phyloP scores from a whole-genome alignment of 805 yeast species.

The Candida verbasci region DNA sequence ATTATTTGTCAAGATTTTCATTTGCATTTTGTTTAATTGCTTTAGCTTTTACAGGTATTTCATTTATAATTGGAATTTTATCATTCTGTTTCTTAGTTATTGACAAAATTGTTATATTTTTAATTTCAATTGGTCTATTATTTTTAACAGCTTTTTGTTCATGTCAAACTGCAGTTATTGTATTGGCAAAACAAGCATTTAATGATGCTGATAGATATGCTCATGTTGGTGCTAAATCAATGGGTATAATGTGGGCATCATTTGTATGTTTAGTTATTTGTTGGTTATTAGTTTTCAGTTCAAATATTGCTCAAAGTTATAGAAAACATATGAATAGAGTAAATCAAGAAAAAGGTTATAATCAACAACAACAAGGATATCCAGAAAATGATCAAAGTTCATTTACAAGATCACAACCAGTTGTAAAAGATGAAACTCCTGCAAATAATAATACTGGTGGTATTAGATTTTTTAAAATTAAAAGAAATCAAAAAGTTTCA shows the following conservation, averaged over 20 bases:
- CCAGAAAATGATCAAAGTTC: slow-evolving; percentile 16
- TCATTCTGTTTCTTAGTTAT: slow-evolving; percentile 53
- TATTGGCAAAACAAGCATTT: slow-evolving; percentile 73
- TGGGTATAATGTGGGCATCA: slow-evolving; percentile 72
- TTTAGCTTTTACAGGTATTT: slow-evolving; percentile 57
- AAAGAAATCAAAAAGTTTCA: slow-evolving; percentile 44
- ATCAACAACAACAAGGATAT: slow-evolving; percentile 18
- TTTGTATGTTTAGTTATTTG: slow-evolving; percentile 48
- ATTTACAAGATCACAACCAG: slow-evolving; percentile 36
- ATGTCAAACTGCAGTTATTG: slow-evolving; percentile 71
- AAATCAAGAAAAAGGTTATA: slow-evolving; percentile 20
- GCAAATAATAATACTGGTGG: slow-evolving; percentile 55
- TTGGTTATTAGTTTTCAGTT: slow-evolving; percentile 50
- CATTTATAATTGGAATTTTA: slow-evolving; percentile 52
- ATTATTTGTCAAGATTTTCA: slow-evolving; percentile 61
- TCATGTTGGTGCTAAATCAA: slow-evolving; percentile 50
- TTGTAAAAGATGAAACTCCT: slow-evolving; percentile 22
- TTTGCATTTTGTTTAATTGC: slow-evolving; percentile 61
- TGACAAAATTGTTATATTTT: slow-evolving; percentile 50
- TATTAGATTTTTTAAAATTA: slow-evolving; percentile 72
- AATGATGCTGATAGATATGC: slow-evolving; percentile 38
- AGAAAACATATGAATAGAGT: slow-evolving; percentile 44
- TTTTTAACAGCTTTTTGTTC: slow-evolving; percentile 61
- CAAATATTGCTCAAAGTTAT: slow-evolving; percentile 46
- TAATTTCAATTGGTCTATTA: slow-evolving; percentile 48